phyloP scores from a whole-genome alignment of 2,329 filamentous ascomycete species.

The Aquanectria penicillioides region DNA sequence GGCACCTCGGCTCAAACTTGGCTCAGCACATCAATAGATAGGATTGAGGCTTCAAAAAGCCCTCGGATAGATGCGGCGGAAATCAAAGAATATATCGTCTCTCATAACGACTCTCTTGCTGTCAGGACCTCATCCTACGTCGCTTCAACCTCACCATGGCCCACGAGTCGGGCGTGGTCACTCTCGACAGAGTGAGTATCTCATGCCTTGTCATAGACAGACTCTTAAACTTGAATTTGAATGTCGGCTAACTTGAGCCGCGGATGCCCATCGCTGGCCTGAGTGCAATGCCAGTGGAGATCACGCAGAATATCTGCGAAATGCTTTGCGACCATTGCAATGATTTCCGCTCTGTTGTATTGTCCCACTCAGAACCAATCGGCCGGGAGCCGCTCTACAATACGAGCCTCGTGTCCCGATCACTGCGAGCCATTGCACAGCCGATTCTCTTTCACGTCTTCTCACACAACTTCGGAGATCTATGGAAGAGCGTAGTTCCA shows the following conservation, averaged over 20 bases:
- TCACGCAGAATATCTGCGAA: background rate
- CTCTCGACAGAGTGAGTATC: too few relatives aligned
- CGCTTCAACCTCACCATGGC: too few relatives aligned
- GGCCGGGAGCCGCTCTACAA: slow-evolving; percentile 4
- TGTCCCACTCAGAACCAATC: background rate
- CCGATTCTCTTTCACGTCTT: slow-evolving; percentile 10
- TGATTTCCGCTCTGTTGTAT: background rate
- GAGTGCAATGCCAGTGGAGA: slow-evolving; percentile 6
- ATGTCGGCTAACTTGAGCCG: background rate
- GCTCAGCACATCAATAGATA: too few relatives aligned
- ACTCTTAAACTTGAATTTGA: too few relatives aligned
- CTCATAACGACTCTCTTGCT: too few relatives aligned
- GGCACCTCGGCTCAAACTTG: too few relatives aligned
- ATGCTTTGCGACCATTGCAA: slow-evolving; percentile 12
- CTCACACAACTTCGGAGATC: background rate
- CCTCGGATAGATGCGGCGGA: too few relatives aligned
- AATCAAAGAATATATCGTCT: too few relatives aligned
- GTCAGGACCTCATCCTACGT: too few relatives aligned
- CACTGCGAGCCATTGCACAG: slow-evolving; percentile 1
- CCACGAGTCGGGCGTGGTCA: too few relatives aligned
- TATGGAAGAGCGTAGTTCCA: background rate
- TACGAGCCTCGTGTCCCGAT: background rate
- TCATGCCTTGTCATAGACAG: too few relatives aligned
- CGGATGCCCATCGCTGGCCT: background rate
- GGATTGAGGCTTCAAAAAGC: too few relatives aligned